These are phyloP conservation scores for Deakozyma indianensis DNA, from an alignment of 805 yeast genomes.

Conservation along the genomic window DNA sequence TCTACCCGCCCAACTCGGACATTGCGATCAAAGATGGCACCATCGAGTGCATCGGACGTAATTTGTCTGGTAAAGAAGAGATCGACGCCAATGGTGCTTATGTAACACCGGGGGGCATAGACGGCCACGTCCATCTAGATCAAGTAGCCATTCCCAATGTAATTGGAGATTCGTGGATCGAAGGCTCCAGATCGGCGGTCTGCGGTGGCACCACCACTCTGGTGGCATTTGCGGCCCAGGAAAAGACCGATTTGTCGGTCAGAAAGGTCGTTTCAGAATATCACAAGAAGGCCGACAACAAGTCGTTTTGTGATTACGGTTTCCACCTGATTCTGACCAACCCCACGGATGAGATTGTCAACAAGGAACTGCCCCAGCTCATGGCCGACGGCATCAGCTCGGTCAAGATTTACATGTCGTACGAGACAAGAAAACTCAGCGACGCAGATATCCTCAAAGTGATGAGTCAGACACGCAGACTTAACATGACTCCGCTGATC, in stretches of 20 bases:
- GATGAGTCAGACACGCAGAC: constrained; percentile 22
- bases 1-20: constrained; percentile 17
- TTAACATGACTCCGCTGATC: constrained; percentile 28
- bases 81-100: constrained; percentile 30
- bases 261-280: constrained; percentile 15
- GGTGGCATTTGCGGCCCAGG: constrained; percentile 26
- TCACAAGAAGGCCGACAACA: constrained; percentile 11
- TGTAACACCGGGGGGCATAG: constrained; percentile 34
- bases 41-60: constrained; percentile 24
- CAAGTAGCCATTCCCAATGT: constrained; percentile 23
- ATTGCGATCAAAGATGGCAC: constrained; percentile 28
- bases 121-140: constrained; percentile 30
- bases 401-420: constrained; percentile 28
- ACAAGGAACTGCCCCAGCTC: constrained; percentile 20
- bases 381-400: constrained; percentile 22
- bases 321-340: constrained; percentile 26
- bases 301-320: constrained; percentile 29
- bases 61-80: constrained; percentile 14
- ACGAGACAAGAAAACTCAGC: constrained; percentile 23
- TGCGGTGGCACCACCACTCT: constrained; percentile 34
- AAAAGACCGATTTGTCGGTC: constrained; percentile 10
- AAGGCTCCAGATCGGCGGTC: constrained; percentile 28
- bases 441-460: constrained; percentile 26
- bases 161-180: constrained; percentile 25
- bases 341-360: constrained; percentile 14